Conservation (phyloP, 176 grass and related monocot genomes). For the Phoenix roebelenii region DNA sequence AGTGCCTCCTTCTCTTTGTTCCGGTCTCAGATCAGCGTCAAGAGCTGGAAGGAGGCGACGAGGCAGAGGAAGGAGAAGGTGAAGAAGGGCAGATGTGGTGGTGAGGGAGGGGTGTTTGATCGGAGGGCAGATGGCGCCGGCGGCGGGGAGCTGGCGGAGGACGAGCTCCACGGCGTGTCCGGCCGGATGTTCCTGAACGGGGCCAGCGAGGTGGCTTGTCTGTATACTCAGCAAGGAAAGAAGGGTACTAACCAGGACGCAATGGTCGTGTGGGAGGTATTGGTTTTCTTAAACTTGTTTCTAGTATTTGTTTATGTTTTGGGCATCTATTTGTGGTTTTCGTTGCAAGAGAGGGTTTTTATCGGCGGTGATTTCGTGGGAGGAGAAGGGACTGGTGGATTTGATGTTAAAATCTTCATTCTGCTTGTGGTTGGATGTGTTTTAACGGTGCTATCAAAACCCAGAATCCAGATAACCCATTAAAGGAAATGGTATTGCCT, state of each 20-base stretch:
- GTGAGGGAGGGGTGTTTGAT: no score
- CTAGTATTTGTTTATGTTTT: background rate
- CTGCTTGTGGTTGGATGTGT: no score
- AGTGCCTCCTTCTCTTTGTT: background rate
- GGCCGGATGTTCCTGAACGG: conserved; percentile 12
- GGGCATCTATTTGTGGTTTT: background rate
- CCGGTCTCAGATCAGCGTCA: background rate
- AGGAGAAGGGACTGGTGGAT: no score
- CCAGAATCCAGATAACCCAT: no score
- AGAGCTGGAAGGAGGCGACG: background rate
- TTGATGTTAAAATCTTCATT: no score
- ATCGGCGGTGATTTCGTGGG: background rate
- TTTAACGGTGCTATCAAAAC: no score
- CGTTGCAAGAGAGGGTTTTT: background rate
- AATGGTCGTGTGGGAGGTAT: conserved; percentile 17
- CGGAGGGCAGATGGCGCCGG: background rate
- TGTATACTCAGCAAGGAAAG: conserved; percentile 7
- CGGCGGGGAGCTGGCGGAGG: background rate
- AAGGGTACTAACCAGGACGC: conserved; percentile 14
- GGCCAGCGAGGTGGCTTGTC: conserved; percentile 7
- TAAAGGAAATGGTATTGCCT: no score
- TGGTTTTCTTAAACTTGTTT: background rate
- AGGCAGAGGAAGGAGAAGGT: background rate
- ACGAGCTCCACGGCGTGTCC: conserved; percentile 2
- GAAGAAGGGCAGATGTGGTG: background rate